A percentile compares a stretch with the other conserved stretches of the same genome.
Conservation (phyloP, 495 filamentous ascomycete genomes). For the Penicillium argentinense region DNA sequence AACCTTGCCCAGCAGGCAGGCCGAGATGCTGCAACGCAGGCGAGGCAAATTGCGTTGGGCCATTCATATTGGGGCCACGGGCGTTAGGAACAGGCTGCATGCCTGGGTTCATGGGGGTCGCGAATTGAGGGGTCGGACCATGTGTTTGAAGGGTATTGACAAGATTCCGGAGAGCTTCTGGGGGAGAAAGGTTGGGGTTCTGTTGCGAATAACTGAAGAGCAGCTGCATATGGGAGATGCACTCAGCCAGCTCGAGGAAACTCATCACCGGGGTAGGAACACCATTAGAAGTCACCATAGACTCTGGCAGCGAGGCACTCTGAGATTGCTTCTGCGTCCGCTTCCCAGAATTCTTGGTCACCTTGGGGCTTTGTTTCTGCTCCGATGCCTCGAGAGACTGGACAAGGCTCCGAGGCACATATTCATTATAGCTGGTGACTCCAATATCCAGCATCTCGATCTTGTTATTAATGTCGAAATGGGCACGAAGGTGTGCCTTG, state of each 20-base stretch:
- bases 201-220: slow-evolving; percentile 61
- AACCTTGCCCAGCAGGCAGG: slow-evolving; percentile 45
- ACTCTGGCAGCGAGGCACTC: slow-evolving; percentile 59
- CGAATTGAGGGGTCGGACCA: slow-evolving; percentile 31
- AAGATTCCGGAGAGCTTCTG: slow-evolving; percentile 61
- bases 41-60: slow-evolving; percentile 51
- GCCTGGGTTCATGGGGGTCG: slow-evolving; percentile 37
- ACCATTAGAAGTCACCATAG: slow-evolving; percentile 62
- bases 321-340: slow-evolving; percentile 55
- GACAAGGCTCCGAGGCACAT: slow-evolving; percentile 57
- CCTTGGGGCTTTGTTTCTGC: slow-evolving; percentile 67
- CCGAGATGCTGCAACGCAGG: slow-evolving; percentile 51
- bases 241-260: slow-evolving; percentile 75
- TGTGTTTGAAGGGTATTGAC: slow-evolving; percentile 44
- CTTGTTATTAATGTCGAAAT: slow-evolving; percentile 68
- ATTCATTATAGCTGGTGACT: slow-evolving; percentile 66
- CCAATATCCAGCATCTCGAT: slow-evolving; percentile 70
- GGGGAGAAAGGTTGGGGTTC: slow-evolving; percentile 57
- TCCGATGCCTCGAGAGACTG: slow-evolving; percentile 54
- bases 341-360: slow-evolving; percentile 58
- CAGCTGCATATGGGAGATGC: slow-evolving; percentile 71
- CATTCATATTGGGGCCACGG: slow-evolving; percentile 35
- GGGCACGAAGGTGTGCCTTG: slow-evolving; percentile 59
- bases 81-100: slow-evolving; percentile 38
- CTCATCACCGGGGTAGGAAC: slow-evolving; percentile 57